Evolutionary conservation across 768 basidiomycete genomes (phyloP).

Genomic region (Tylopilus subfusipes): DNA sequence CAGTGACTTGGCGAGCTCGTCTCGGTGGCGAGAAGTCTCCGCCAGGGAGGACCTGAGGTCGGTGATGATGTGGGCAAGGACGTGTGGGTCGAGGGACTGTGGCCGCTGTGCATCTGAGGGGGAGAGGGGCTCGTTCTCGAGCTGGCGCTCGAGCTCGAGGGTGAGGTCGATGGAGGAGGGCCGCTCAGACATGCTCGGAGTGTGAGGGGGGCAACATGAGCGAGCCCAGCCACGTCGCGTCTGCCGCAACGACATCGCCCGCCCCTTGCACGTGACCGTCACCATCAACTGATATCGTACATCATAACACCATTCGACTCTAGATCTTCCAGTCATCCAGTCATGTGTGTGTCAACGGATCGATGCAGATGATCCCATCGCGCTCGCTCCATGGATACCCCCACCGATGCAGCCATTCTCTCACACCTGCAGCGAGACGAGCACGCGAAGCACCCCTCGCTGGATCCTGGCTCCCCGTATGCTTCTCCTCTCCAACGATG

Average conservation of each 20-base stretch:
- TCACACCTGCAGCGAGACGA: conserved; percentile 80
- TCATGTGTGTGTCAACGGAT: conserved; percentile 70
- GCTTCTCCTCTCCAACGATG: conserved; percentile 94
- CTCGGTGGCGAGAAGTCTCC: conserved; percentile 67
- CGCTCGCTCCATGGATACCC: conserved; percentile 95
- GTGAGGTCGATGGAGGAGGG: conserved; percentile 69
- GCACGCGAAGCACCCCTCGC: conserved; percentile 78
- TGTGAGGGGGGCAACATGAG: conserved; percentile 1
- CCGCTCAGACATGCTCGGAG: conserved; percentile 33
- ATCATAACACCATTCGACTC: neutral
- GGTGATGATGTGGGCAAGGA: conserved; percentile 73
- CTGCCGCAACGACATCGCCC: conserved; percentile 1
- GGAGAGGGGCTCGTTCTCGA: conserved; percentile 59
- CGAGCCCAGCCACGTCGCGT: conserved; percentile 10
- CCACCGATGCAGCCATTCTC: conserved; percentile 91
- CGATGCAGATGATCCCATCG: conserved; percentile 87
- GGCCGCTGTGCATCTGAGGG: conserved; percentile 38
- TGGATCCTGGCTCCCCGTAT: conserved; percentile 87
- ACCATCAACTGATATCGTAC: neutral
- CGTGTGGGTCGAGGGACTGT: conserved; percentile 64
- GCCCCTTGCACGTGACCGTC: conserved; percentile 11
- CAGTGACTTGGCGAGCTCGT: conserved; percentile 56
- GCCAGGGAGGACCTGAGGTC: conserved; percentile 65
- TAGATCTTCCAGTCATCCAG: conserved; percentile 8
- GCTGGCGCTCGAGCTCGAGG: conserved; percentile 75